Conservation (phyloP, 2,329 filamentous ascomycete genomes). For the Orbilia quercus region DNA sequence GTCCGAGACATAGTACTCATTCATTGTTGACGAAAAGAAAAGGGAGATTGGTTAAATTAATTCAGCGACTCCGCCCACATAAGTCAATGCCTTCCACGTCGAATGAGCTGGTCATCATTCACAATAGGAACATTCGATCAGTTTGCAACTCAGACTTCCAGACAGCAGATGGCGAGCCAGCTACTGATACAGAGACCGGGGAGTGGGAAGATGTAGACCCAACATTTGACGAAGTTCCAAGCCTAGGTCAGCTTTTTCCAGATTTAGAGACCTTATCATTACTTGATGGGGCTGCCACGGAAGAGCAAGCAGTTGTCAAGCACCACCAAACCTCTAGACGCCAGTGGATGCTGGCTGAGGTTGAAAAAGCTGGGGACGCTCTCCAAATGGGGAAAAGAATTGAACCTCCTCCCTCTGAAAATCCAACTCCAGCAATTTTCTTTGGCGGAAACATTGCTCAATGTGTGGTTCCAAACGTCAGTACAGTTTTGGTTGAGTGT, state of each 20-base stretch:
- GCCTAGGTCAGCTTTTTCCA: slow-evolving; percentile 7
- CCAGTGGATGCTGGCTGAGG: not conserved
- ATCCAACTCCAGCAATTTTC: not conserved
- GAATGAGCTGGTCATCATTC: too few relatives aligned
- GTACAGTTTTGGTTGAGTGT: too few relatives aligned
- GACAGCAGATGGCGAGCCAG: not conserved
- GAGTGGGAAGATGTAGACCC: slow-evolving; percentile 22
- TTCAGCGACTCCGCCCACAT: not conserved
- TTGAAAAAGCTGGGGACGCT: not conserved
- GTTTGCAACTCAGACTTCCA: too few relatives aligned
- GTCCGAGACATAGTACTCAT: not conserved
- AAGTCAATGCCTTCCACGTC: not conserved
- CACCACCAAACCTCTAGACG: too few relatives aligned
- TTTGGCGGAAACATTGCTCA: not conserved
- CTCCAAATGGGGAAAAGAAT: not conserved
- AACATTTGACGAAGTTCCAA: not conserved
- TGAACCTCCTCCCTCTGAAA: not conserved
- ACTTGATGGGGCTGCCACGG: not conserved
- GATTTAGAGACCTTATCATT: not conserved
- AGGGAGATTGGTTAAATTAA: not conserved
- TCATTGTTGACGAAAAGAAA: not conserved
- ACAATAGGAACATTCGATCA: too few relatives aligned
- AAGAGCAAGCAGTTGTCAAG: not conserved
- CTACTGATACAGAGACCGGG: not conserved
- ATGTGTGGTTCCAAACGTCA: not conserved